These are phyloP conservation scores for Amphibolis antarctica DNA, from an alignment of 106 monocot species.

Conservation along the genomic window DNA sequence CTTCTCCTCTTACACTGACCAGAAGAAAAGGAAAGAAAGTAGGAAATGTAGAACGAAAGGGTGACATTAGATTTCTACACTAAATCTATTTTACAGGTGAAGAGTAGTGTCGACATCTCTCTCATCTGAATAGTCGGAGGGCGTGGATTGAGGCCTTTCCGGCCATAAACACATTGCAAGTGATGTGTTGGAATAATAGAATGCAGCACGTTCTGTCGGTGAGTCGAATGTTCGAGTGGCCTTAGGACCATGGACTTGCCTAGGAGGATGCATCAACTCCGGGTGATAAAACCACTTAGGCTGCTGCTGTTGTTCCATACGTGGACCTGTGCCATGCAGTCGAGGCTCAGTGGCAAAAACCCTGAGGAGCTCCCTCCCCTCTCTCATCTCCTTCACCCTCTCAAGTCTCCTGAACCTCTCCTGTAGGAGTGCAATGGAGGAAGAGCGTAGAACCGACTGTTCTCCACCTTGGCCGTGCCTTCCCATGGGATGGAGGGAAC, in stretches of 20 bases:
- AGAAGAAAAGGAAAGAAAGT: background rate
- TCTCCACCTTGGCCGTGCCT: slow-evolving; percentile 5
- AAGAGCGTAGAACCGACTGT: slow-evolving; percentile 6
- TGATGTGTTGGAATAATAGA: background rate
- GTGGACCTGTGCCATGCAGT: background rate
- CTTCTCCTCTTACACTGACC: background rate
- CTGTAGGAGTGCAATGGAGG: slow-evolving; percentile 38
- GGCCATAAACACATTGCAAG: slow-evolving; percentile 10
- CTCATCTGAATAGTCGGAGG: background rate
- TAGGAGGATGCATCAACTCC: slow-evolving; percentile 25
- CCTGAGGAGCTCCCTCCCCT: slow-evolving; percentile 29
- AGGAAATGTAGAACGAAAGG: background rate
- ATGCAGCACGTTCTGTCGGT: background rate
- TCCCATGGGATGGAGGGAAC: background rate
- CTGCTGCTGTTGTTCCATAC: background rate
- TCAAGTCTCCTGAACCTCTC: slow-evolving; percentile 44
- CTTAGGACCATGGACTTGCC: background rate
- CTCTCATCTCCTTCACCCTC: slow-evolving; percentile 20
- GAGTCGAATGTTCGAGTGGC: background rate
- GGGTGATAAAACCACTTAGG: slow-evolving; percentile 45
- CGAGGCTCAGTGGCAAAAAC: background rate
- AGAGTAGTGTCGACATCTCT: slow-evolving; percentile 66
- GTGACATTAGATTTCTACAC: background rate
- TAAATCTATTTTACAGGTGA: slow-evolving; percentile 40
- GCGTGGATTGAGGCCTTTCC: background rate